Evolutionary conservation across 441 rosid species (phyloP), one percentile per base, ranked within the genome.

Genomic region (Caryocar brasiliense): DNA sequence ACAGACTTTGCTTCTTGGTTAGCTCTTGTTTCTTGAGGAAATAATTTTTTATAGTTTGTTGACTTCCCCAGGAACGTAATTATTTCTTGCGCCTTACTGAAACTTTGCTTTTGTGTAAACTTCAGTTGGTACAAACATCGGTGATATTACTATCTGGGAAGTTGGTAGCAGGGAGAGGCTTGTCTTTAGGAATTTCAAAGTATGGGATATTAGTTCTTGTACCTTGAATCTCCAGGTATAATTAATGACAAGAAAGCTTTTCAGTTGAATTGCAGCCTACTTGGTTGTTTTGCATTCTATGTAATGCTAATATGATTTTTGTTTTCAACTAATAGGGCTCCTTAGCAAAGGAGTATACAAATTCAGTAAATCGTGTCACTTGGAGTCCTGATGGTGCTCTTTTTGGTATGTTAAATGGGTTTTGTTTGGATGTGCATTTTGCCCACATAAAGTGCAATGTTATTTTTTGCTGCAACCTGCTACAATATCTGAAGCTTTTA

Each of bases 71-170:
- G 2, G 12, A 20, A 15, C 28, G 35, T 15, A 28, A 24, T 14
- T 34, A 6, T 59, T 45, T 51, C n/a, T n/a, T n/a, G n/a, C n/a
- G n/a, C n/a, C 20, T 40, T 19, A 45, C 17, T 34, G 41, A 59
- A 14, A 15, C 19, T 1, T 56, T 34, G 26, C 40, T 38, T 44
- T 26, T 46, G 29, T 17, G 29, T 43, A 14, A 45, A 23, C 49
- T 70, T 47, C 71, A 88, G 90, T 83, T 66, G 95, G 86, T 52
- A 81, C 87, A 51, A 76, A 66, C 58, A 64, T 79, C 60, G 92
- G 90, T 30, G 87, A 85, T 56, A 73, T 83, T 47, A 62, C 78
- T 26, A 71, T 88, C 50, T 88, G 95, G 97, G 95, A 83, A 72
- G 73, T 88, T 42, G 81, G 83, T 54, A 76, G 83, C 51, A 60